These are phyloP conservation scores for Cenococcum geophilum DNA, from an alignment of 495 filamentous ascomycete genomes.

Conservation along the genomic window DNA sequence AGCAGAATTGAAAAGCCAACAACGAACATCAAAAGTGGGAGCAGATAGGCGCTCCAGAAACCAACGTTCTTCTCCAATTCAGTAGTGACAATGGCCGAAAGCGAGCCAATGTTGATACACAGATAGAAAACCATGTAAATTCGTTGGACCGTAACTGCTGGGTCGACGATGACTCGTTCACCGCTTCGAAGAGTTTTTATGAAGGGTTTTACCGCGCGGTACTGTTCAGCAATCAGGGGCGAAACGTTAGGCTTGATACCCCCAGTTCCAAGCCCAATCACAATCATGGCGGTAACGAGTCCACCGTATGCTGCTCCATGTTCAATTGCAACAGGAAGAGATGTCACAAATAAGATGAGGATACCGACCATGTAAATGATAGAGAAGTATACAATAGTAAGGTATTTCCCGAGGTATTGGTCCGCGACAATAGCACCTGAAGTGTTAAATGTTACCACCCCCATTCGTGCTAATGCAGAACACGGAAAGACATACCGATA, in stretches of 20 bases:
- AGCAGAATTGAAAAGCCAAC: constrained; percentile 39
- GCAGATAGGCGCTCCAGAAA: constrained; percentile 69
- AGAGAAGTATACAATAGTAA: constrained; percentile 55
- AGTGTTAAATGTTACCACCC: background rate
- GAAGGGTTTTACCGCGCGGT: constrained; percentile 52
- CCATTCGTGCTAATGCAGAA: background rate
- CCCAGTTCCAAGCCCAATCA: constrained; percentile 58
- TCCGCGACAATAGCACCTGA: constrained; percentile 51
- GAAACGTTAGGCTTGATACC: constrained; percentile 69
- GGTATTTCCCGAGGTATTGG: constrained; percentile 61
- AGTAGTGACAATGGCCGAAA: constrained; percentile 57
- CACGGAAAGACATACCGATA: constrained; percentile 36
- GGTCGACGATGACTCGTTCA: constrained; percentile 70
- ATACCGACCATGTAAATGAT: constrained; percentile 41
- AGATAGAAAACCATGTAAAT: constrained; percentile 63
- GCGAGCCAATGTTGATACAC: constrained; percentile 70
- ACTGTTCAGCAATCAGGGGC: constrained; percentile 68
- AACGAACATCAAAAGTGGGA: constrained; percentile 58
- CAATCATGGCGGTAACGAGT: constrained; percentile 42
- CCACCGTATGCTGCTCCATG: constrained; percentile 31
- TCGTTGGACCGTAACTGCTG: constrained; percentile 63
- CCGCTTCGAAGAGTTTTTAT: constrained; percentile 49
- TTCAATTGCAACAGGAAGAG: constrained; percentile 34
- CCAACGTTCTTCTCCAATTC: constrained; percentile 61
- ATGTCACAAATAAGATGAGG: constrained; percentile 37